Base-by-base conservation (phyloP, 2,329 filamentous ascomycete genomes). In the Monosporascus sp. region DNA sequence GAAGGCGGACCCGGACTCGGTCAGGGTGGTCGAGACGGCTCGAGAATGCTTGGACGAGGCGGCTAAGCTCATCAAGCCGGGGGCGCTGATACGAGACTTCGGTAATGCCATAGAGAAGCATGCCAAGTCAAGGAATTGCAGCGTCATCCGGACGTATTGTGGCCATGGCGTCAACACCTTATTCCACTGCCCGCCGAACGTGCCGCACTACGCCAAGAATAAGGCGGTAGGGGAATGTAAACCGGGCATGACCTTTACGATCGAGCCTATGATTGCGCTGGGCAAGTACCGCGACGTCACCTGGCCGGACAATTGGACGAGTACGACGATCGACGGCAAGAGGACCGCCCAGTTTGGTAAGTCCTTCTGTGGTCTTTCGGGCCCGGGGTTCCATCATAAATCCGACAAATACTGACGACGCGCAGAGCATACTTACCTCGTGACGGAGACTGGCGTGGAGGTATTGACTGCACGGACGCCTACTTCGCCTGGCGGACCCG, bases 241-340 rank as follows among this genome's bases (percentile, higher is more conserved):
- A 76, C 87, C 90, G 0, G 94, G 94, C 51, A 97, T 97, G 91
- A 96, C 91, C 59, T 99, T 99, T 66, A 99, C 94, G 0, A 99
- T 99, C 57, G 94, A 99, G 75, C 94, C 94, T 17, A 99, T 99
- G 94, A 92, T 99, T 68, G 91, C 91, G 41, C 72, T 97, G 52
- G 94, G 94, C 54, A 92, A 89, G 56, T 89, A 96, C 72, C 85
- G 85, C 58, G 94, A 99, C 68, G 88, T 94, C 70, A 97, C 91
- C 0, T 99, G 94, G 94, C 94, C 94, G 0, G 94, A 99, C 70
- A 91, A 97, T 76, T 99, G 94, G 94, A 99, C 94, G 1, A 96
- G 91, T 72, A 89, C 90, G 5, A 99, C 94, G 0, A 82, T 86
- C 53, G 94, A 99, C 69, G 94, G 94, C 49, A 89, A 88, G 72